Evolutionary conservation across 2,329 filamentous ascomycete species (phyloP).

Genomic region (Colletotrichum theobromicola): DNA sequence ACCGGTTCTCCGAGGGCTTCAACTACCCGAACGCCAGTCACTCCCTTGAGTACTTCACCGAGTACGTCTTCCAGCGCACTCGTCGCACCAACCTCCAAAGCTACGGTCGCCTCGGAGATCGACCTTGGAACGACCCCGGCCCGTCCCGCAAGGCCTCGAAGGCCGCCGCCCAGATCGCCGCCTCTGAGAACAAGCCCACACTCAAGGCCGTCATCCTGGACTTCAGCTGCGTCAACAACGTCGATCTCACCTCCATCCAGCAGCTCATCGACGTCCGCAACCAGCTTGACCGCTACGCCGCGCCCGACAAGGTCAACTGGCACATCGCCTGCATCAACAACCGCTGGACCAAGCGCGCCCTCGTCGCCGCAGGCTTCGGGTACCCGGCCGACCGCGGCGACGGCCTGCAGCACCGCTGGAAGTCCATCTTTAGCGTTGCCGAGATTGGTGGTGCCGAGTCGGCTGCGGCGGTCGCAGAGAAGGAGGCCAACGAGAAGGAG

Average conservation of each 20-base stretch:
- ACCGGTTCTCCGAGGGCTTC: conserved; percentile 92
- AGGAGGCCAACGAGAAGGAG: conserved; percentile 57
- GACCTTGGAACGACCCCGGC: conserved; percentile 95
- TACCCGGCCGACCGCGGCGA: conserved; percentile 65
- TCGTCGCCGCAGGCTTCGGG: conserved; percentile 87
- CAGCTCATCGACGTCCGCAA: conserved; percentile 93
- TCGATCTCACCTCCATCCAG: conserved; percentile 92
- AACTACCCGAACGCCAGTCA: conserved; percentile 95
- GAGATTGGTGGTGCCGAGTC: conserved; percentile 78
- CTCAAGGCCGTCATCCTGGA: conserved; percentile 93
- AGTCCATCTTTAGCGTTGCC: conserved; percentile 93
- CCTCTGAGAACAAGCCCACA: conserved; percentile 62
- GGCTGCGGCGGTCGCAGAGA: conserved; percentile 72
- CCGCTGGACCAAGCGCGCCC: conserved; percentile 90
- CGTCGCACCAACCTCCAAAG: conserved; percentile 75
- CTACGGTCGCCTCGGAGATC: conserved; percentile 73
- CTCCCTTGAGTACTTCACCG: conserved; percentile 80
- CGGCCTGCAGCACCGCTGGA: conserved; percentile 73
- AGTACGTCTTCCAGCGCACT: conserved; percentile 72
- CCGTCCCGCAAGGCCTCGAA: conserved; percentile 59
- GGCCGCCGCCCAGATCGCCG: conserved; percentile 38
- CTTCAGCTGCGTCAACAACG: conserved; percentile 91
- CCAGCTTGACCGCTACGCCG: conserved; percentile 84
- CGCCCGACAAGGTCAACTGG: conserved; percentile 88
- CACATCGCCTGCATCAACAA: conserved; percentile 95